Conservation (phyloP, 2,329 filamentous ascomycete species). For the Cryphonectria nitschkei region DNA sequence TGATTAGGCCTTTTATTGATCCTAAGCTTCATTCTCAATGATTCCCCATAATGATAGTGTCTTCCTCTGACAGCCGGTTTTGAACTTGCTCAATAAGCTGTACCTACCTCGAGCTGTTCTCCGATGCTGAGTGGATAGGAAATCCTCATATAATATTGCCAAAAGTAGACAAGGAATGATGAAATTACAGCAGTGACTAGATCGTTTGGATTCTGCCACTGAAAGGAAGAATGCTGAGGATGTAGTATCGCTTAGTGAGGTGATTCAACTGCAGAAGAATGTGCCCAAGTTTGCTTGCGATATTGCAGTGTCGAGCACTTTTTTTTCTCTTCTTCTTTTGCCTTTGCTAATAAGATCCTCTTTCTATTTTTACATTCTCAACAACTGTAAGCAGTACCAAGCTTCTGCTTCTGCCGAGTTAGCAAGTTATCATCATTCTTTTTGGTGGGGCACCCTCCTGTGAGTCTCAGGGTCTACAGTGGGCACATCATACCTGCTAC, state of each 20-base stretch:
- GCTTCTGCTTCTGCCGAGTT: slow-evolving; percentile 21
- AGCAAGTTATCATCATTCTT: not conserved
- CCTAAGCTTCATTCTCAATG: too few relatives aligned
- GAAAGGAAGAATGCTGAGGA: too few relatives aligned
- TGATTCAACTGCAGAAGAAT: not conserved
- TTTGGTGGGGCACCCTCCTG: slow-evolving; percentile 12
- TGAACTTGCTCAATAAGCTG: not conserved
- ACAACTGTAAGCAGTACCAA: not conserved
- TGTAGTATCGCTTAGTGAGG: not conserved
- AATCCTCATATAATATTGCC: not conserved
- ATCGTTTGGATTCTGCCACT: not conserved
- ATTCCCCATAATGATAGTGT: too few relatives aligned
- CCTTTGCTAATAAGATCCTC: not conserved
- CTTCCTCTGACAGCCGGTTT: not conserved
- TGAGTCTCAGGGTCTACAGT: slow-evolving; percentile 21
- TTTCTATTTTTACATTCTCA: too few relatives aligned
- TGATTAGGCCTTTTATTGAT: too few relatives aligned
- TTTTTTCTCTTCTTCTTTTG: not conserved
- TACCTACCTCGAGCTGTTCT: not conserved
- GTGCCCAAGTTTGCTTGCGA: not conserved
- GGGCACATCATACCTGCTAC: not conserved
- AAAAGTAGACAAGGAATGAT: not conserved
- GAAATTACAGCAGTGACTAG: not conserved
- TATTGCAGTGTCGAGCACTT: not conserved
- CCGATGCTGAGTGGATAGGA: not conserved